Evolutionary conservation across 129 eudicot species (phyloP).

Genomic region (sunflower (Helianthus annuus)): HanXRQr2.0-SUNRISE NC_035445.2:137108641-137109140

Average conservation of each 20-base stretch:
- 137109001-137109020: too few relatives aligned
- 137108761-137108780: conserved; percentile 14
- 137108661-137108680: background rate
- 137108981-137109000: too few relatives aligned
- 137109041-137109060: too few relatives aligned
- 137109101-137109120: too few relatives aligned
- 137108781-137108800: conserved; percentile 13
- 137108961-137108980: too few relatives aligned
- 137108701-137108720: conserved; percentile 7
- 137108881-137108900: conserved; percentile 24
- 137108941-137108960: background rate
- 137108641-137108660: background rate
- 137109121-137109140: too few relatives aligned
- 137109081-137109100: too few relatives aligned
- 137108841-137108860: conserved; percentile 29
- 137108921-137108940: conserved; percentile 3
- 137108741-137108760: background rate
- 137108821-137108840: conserved; percentile 34
- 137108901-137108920: conserved; percentile 25
- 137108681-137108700: background rate
- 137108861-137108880: conserved; percentile 16
- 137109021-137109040: too few relatives aligned
- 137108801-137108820: background rate
- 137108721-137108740: conserved; percentile 9
- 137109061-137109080: too few relatives aligned